phyloP scores from a whole-genome alignment of 768 basidiomycete genomes.

The Phallus indusiatus region DNA sequence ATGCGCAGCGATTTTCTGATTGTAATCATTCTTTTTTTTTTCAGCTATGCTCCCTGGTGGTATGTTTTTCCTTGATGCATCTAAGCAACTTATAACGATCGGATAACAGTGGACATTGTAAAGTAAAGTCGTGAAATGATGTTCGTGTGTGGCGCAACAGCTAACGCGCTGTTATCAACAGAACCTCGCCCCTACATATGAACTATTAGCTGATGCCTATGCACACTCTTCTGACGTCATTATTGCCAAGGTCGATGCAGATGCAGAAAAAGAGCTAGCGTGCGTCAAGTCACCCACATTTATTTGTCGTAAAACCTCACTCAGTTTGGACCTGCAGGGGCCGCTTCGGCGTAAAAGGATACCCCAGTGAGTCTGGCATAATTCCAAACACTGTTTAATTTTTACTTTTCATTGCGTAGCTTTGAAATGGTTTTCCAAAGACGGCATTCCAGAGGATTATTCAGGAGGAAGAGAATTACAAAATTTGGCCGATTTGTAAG shows the following conservation, averaged over 20 bases:
- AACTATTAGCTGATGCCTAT: slow-evolving; percentile 85
- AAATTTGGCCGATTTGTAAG: slow-evolving; percentile 65
- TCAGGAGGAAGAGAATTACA: slow-evolving; percentile 82
- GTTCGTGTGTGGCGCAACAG: neutral
- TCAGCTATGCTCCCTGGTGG: slow-evolving; percentile 86
- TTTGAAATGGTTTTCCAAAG: slow-evolving; percentile 80
- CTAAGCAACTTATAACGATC: neutral
- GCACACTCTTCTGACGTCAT: slow-evolving; percentile 67
- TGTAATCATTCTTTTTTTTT: neutral
- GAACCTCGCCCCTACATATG: slow-evolving; percentile 84
- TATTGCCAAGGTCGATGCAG: slow-evolving; percentile 89
- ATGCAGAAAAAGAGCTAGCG: slow-evolving; percentile 72
- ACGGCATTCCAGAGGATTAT: slow-evolving; percentile 49
- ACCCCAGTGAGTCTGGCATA: slow-evolving; percentile 58
- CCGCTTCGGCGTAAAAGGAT: slow-evolving; percentile 75
- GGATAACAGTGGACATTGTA: slow-evolving; percentile 68
- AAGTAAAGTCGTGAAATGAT: slow-evolving; percentile 34
- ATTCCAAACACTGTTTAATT: neutral
- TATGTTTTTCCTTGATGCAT: slow-evolving; percentile 25
- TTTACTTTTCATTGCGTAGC: slow-evolving; percentile 36
- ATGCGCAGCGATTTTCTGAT: neutral
- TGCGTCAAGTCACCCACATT: slow-evolving; percentile 14
- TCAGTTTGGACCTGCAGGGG: neutral
- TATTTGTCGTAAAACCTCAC: neutral
- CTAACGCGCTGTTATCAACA: slow-evolving; percentile 18